Percentiles rank a stretch among this genome's conserved stretches.
Conservation (phyloP, 2,329 filamentous ascomycete species). For the Sporothrix globosa region DNA sequence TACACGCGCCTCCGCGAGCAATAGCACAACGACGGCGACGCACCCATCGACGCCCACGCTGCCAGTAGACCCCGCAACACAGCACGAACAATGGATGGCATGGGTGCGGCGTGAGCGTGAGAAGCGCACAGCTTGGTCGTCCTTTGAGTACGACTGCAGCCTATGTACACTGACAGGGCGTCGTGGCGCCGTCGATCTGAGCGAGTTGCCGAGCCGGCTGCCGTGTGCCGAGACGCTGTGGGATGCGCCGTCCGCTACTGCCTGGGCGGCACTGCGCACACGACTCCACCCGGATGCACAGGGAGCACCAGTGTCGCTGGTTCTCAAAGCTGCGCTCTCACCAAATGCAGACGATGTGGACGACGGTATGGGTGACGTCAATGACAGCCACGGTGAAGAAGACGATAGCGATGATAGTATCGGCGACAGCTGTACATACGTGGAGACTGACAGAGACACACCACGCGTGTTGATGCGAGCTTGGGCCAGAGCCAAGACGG, state of each 20-base stretch:
- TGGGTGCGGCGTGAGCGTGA: constrained; percentile 40
- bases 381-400: background rate
- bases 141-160: constrained; percentile 45
- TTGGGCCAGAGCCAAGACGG: background rate
- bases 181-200: constrained; percentile 41
- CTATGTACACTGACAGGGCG: constrained; percentile 41
- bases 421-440: background rate
- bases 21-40: background rate
- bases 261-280: constrained; percentile 39
- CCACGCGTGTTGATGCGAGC: background rate
- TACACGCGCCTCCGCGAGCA: background rate
- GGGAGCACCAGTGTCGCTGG: constrained; percentile 33
- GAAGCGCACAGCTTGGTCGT: constrained; percentile 40
- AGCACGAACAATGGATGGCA: constrained; percentile 36
- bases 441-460: background rate
- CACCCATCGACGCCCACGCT: constrained; percentile 21
- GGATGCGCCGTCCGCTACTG: constrained; percentile 40
- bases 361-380: background rate
- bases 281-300: constrained; percentile 34
- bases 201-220: constrained; percentile 40
- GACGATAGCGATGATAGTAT: background rate
- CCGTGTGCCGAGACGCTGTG: constrained; percentile 42
- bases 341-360: constrained; percentile 21
- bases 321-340: constrained; percentile 35
- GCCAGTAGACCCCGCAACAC: constrained; percentile 17